Percentiles rank a stretch among this genome's conserved stretches.
These are phyloP conservation scores for Puccinia horiana DNA, from an alignment of 1,284 basidiomycete genomes.

Conservation along the genomic window DNA sequence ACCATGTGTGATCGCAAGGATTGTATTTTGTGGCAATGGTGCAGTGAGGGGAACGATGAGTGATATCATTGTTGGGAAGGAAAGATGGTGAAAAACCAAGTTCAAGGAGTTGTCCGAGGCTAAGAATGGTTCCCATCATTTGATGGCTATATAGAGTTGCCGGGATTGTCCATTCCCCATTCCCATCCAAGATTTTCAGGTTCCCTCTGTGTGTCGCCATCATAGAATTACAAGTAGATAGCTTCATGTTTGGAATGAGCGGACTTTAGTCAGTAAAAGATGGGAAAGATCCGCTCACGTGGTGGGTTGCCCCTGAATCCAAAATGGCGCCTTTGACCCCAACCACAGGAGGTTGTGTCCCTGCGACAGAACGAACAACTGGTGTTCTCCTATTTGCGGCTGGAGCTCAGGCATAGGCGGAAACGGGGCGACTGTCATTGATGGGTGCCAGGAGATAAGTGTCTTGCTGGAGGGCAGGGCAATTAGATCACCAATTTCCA, in stretches of 20 bases:
- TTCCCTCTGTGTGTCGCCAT: neutral
- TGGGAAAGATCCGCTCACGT: constrained; percentile 1
- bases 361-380: neutral
- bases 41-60: neutral
- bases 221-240: neutral
- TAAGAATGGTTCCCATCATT: neutral
- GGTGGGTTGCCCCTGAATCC: constrained; percentile 27
- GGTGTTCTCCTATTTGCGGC: neutral
- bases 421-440: neutral
- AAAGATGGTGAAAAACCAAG: neutral
- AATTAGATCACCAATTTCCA: neutral
- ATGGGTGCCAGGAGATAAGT: neutral
- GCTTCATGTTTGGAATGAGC: neutral
- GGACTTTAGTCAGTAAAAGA: neutral
- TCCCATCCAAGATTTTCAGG: neutral
- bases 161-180: neutral
- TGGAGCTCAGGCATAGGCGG: neutral
- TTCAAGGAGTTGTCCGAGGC: neutral
- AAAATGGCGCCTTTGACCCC: neutral
- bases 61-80: neutral
- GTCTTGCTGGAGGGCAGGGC: neutral
- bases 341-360: neutral
- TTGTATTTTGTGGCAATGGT: neutral
- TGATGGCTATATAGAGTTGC: neutral
- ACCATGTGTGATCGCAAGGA: neutral